These are phyloP conservation scores for Phytophthora rubi DNA, from an alignment of 352 stramenopile species.

Conservation along the genomic window DNA sequence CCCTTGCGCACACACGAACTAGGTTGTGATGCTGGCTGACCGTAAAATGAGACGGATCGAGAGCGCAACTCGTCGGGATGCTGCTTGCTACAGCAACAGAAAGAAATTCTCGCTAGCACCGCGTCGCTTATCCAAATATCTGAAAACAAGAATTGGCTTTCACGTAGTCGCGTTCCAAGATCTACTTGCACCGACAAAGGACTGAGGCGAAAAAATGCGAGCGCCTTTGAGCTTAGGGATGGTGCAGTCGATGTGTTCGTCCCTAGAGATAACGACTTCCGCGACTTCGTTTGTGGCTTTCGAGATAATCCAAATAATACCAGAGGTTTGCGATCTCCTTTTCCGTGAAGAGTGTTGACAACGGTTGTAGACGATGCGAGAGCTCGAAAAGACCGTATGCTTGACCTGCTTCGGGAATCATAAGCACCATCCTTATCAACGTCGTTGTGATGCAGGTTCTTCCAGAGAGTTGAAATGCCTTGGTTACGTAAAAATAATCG, in stretches of 20 bases:
- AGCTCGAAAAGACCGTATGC: conserved; percentile 16
- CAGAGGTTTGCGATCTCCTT: conserved; percentile 20
- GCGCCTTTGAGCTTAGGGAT: conserved; percentile 12
- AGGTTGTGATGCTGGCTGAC: neutral
- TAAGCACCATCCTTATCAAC: conserved; percentile 8
- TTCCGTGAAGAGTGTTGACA: conserved; percentile 15
- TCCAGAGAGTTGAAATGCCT: conserved; percentile 52
- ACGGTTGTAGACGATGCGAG: conserved; percentile 6
- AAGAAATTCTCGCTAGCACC: conserved; percentile 6
- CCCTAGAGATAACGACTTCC: conserved; percentile 28
- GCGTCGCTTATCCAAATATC: conserved; percentile 24
- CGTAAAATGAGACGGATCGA: neutral
- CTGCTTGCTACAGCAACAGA: conserved; percentile 17
- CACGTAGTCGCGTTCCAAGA: conserved; percentile 30
- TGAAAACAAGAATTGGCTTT: conserved; percentile 29
- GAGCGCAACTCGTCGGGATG: neutral
- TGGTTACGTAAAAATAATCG: conserved; percentile 55
- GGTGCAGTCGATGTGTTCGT: neutral
- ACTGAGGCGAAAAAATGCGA: conserved; percentile 45
- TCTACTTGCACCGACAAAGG: conserved; percentile 40
- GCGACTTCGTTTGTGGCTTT: conserved; percentile 26
- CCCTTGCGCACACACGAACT: conserved; percentile 8
- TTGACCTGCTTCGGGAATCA: conserved; percentile 7
- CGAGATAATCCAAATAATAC: conserved; percentile 18
- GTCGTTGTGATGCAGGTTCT: conserved; percentile 45